Evolutionary conservation across 768 basidiomycete species (phyloP).

Genomic region (Trametes cingulata): DNA sequence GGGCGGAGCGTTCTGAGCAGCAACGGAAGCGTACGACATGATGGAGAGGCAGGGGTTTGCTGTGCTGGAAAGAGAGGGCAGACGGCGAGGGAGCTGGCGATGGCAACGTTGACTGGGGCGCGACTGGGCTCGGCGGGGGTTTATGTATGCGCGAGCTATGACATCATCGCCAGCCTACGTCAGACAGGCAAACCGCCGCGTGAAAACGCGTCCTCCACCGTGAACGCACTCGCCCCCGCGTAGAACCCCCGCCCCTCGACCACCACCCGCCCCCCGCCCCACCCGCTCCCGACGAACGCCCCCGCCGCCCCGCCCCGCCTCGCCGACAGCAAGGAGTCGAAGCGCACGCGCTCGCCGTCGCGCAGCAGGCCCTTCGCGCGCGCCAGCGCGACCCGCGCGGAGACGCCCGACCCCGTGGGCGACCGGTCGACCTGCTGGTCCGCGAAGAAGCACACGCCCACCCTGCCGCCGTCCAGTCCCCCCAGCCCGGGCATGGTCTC

Average conservation of each 20-base stretch:
- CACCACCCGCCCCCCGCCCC: constrained; percentile 23
- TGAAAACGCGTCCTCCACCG: constrained; percentile 20
- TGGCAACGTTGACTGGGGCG: constrained; percentile 2
- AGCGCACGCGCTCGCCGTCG: constrained; percentile 33
- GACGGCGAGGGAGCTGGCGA: neutral
- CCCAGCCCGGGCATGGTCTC: constrained; percentile 20
- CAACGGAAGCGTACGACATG: constrained; percentile 78
- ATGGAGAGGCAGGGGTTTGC: constrained; percentile 8
- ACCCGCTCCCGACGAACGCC: constrained; percentile 21
- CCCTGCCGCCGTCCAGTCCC: constrained; percentile 17
- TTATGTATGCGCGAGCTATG: constrained; percentile 24
- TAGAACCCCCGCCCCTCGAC: constrained; percentile 37
- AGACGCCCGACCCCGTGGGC: constrained; percentile 42
- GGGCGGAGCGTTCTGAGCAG: constrained; percentile 57
- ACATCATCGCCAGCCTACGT: constrained; percentile 27
- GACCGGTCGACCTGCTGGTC: constrained; percentile 43
- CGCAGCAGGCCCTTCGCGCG: constrained; percentile 33
- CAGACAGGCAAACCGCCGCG: constrained; percentile 21
- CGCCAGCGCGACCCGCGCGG: constrained; percentile 40
- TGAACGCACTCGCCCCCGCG: constrained; percentile 31
- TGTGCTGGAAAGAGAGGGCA: neutral
- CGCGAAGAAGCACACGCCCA: constrained; percentile 40
- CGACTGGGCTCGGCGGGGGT: neutral
- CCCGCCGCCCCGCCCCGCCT: constrained; percentile 12
- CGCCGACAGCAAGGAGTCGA: constrained; percentile 38